A percentile compares a stretch with the other conserved stretches of the same genome.
These are phyloP conservation scores for Hanseniaspora valbyensis DNA, from an alignment of 805 yeast species.

Conservation along the genomic window DNA sequence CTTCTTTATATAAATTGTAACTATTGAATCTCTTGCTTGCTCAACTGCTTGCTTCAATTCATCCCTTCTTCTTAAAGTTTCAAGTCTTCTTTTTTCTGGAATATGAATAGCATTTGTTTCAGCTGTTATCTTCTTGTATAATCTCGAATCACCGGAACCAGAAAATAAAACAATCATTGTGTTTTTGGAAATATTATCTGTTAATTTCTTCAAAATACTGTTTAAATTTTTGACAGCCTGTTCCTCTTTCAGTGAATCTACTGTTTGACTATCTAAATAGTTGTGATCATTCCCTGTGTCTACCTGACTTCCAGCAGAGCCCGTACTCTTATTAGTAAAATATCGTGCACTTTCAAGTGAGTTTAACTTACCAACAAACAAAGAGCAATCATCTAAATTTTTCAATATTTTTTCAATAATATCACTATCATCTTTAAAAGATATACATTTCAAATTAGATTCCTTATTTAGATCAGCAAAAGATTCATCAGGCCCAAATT, in stretches of 20 bases:
- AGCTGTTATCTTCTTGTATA: slow-evolving; percentile 36
- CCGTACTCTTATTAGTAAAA: neutral
- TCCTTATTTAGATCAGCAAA: slow-evolving; percentile 23
- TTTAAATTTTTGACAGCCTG: slow-evolving; percentile 32
- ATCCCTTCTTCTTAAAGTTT: slow-evolving; percentile 36
- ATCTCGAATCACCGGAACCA: slow-evolving; percentile 50
- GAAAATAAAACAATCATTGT: slow-evolving; percentile 52
- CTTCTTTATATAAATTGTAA: slow-evolving; percentile 39
- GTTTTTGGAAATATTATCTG: slow-evolving; percentile 43
- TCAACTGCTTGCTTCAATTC: slow-evolving; percentile 38
- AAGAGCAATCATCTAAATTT: slow-evolving; percentile 33
- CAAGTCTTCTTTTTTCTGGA: slow-evolving; percentile 34
- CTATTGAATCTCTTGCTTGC: slow-evolving; percentile 49
- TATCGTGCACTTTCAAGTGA: slow-evolving; percentile 42
- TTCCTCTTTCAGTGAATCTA: slow-evolving; percentile 19
- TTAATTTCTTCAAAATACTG: slow-evolving; percentile 37
- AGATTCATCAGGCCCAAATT: slow-evolving; percentile 27
- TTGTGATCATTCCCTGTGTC: slow-evolving; percentile 21
- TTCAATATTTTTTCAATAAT: slow-evolving; percentile 35
- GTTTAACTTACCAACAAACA: slow-evolving; percentile 45
- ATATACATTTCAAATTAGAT: slow-evolving; percentile 27
- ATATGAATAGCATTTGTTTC: slow-evolving; percentile 32
- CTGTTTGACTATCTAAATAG: slow-evolving; percentile 10
- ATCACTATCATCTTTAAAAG: slow-evolving; percentile 51
- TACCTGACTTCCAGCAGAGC: neutral